Evolutionary conservation across 2,329 filamentous ascomycete genomes (phyloP).

Genomic region (Hansfordia pulvinata): DNA sequence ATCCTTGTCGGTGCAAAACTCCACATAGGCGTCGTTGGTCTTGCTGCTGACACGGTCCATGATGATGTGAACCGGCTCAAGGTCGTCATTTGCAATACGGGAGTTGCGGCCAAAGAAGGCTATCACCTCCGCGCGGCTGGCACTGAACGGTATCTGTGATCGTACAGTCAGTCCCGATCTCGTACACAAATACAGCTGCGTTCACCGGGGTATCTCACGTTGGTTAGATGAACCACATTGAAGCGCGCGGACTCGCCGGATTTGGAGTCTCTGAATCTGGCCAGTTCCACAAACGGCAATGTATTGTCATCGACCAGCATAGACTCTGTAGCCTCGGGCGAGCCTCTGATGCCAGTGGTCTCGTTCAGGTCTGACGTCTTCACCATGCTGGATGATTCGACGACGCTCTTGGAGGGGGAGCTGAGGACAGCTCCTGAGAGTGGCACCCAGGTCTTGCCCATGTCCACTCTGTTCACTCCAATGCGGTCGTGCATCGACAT

Average conservation of each 20-base stretch:
- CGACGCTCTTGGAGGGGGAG: too few relatives aligned
- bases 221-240: background rate
- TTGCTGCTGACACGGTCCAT: constrained; percentile 51
- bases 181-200: too few relatives aligned
- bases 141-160: constrained; percentile 40
- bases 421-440: too few relatives aligned
- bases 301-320: background rate
- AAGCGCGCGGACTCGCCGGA: background rate
- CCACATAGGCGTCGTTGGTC: constrained; percentile 47
- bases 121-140: constrained; percentile 38
- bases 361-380: too few relatives aligned
- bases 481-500: too few relatives aligned
- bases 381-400: too few relatives aligned
- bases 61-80: constrained; percentile 48
- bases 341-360: background rate
- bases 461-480: too few relatives aligned
- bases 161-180: background rate
- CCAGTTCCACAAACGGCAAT: background rate
- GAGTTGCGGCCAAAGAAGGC: constrained; percentile 46
- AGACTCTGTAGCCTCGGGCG: background rate
- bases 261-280: too few relatives aligned
- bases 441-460: too few relatives aligned
- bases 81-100: constrained; percentile 35
- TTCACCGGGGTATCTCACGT: background rate
- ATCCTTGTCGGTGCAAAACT: constrained; percentile 38